Conservation (phyloP, 2,329 filamentous ascomycete species). For the Phaeosphaeria sp. region DNA sequence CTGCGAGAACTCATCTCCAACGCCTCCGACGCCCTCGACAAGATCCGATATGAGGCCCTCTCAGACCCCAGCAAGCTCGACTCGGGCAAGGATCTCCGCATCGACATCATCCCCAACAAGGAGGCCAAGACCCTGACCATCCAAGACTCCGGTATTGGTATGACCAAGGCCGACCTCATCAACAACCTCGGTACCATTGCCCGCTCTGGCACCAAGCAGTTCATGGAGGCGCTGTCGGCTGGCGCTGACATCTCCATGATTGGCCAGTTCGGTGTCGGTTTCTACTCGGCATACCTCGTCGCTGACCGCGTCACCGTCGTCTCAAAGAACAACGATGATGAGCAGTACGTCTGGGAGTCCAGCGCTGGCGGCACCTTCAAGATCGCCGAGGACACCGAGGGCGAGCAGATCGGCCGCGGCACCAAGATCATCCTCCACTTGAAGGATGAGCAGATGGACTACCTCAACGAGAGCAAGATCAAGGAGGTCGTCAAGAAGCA, state of each 20-base stretch:
- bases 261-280: slow-evolving; percentile 99
- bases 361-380: slow-evolving; percentile 97
- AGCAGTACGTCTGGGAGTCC: slow-evolving; percentile 99
- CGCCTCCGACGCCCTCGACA: slow-evolving; percentile 98
- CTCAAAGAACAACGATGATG: slow-evolving; percentile 99
- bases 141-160: slow-evolving; percentile 97
- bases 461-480: slow-evolving; percentile 98
- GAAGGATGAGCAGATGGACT: slow-evolving; percentile 99
- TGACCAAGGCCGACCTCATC: slow-evolving; percentile 99
- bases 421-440: slow-evolving; percentile 98
- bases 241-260: slow-evolving; percentile 99
- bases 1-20: slow-evolving; percentile 98
- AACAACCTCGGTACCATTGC: slow-evolving; percentile 99
- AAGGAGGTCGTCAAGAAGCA: slow-evolving; percentile 99
- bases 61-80: slow-evolving; percentile 98
- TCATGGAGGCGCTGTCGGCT: slow-evolving; percentile 98
- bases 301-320: slow-evolving; percentile 94
- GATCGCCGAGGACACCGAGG: slow-evolving; percentile 87
- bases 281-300: slow-evolving; percentile 99
- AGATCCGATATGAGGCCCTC: slow-evolving; percentile 98
- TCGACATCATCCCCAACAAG: slow-evolving; percentile 99
- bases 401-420: slow-evolving; percentile 88
- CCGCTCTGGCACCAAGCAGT: slow-evolving; percentile 99
- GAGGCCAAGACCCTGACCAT: slow-evolving; percentile 97
- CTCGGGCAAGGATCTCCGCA: slow-evolving; percentile 94